Conservation (phyloP, 106 monocot genomes). For the Acanthochlamys bracteata region DNA sequence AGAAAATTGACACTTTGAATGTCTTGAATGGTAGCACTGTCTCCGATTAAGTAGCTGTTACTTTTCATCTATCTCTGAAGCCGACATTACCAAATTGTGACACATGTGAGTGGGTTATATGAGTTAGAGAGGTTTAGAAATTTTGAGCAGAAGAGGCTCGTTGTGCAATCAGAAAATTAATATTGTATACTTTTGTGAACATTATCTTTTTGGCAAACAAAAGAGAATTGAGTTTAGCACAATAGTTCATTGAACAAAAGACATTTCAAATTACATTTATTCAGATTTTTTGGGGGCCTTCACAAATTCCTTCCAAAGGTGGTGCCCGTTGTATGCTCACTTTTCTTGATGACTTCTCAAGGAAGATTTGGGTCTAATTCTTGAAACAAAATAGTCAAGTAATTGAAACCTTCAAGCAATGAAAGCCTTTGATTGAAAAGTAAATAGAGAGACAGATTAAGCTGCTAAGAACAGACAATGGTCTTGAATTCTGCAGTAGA, state of each 20-base stretch:
- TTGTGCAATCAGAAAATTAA: not conserved
- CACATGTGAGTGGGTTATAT: conserved; percentile 9
- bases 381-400: conserved; percentile 17
- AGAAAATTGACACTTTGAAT: no score
- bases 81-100: not conserved
- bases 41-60: no score
- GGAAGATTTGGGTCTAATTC: conserved; percentile 3
- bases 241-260: not conserved
- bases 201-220: conserved; percentile 4
- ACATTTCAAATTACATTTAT: conserved; percentile 8
- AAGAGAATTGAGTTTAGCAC: not conserved
- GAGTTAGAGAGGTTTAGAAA: not conserved
- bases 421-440: no score
- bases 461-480: no score
- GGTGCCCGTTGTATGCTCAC: not conserved
- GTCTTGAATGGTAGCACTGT: no score
- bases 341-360: conserved; percentile 9
- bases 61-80: no score
- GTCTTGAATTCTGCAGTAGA: no score
- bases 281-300: conserved; percentile 1
- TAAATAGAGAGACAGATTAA: no score
- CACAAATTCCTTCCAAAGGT: conserved; percentile 1
- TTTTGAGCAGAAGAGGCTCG: conserved; percentile 3
- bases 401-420: conserved; percentile 10
- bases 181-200: conserved; percentile 7